These are phyloP conservation scores for Maudiozyma humilis DNA, from an alignment of 1,139 yeast species.

Conservation along the genomic window DNA sequence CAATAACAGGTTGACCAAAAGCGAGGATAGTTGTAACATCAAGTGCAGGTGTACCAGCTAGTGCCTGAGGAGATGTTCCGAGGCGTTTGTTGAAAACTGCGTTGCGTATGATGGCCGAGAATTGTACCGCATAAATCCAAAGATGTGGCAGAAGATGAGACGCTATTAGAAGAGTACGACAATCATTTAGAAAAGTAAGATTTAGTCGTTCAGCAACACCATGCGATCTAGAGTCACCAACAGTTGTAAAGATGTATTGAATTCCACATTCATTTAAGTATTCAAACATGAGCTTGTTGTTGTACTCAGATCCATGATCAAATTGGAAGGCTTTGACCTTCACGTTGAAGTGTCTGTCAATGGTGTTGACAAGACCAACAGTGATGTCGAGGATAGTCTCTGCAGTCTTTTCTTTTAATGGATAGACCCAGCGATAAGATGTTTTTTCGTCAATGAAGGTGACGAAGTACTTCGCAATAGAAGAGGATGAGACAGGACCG, in stretches of 20 bases:
- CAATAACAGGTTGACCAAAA: background rate
- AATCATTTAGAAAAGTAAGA: background rate
- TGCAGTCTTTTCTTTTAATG: background rate
- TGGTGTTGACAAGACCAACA: background rate
- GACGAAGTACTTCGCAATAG: background rate
- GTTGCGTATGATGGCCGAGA: background rate
- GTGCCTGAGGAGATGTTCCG: background rate
- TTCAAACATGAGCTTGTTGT: background rate
- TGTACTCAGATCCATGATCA: background rate
- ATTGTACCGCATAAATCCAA: background rate
- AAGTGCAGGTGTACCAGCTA: background rate
- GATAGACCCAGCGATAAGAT: background rate
- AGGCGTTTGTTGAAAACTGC: background rate
- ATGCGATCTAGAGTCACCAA: background rate
- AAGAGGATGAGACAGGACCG: background rate
- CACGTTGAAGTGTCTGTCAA: background rate
- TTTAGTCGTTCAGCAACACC: background rate
- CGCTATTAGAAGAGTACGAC: background rate
- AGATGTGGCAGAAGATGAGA: background rate
- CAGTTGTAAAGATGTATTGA: background rate
- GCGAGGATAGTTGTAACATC: background rate
- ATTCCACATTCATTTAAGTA: background rate
- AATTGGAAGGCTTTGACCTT: background rate
- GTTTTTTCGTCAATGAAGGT: background rate
- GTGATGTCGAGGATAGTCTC: background rate